Conservation (phyloP, 106 monocot species). For the Allium cepa region DNA sequence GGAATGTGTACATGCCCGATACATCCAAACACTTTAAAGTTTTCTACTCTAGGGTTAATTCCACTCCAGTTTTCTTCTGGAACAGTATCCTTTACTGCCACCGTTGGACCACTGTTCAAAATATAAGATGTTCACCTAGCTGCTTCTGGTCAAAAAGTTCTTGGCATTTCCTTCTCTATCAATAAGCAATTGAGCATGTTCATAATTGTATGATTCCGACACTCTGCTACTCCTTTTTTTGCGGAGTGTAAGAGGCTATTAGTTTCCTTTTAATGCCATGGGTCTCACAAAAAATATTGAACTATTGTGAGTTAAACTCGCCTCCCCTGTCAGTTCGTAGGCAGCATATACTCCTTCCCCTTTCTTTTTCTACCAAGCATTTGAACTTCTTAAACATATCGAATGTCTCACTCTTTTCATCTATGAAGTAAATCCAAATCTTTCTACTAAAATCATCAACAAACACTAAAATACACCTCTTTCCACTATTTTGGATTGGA, state of each 20-base stretch:
- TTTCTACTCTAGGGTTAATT: neutral
- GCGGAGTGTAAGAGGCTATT: neutral
- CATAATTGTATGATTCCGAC: neutral
- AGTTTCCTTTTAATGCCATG: neutral
- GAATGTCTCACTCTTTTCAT: too few species aligned
- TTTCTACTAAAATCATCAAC: neutral
- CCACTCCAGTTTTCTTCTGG: neutral
- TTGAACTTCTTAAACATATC: too few species aligned
- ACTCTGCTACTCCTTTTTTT: constrained; percentile 1
- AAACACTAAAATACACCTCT: neutral
- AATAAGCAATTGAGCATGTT: neutral
- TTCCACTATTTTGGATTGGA: neutral
- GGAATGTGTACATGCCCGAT: neutral
- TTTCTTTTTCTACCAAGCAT: too few species aligned
- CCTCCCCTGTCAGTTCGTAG: too few species aligned
- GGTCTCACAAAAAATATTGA: neutral
- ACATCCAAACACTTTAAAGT: constrained; percentile 1
- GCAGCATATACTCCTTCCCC: too few species aligned
- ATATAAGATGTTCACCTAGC: neutral
- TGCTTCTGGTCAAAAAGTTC: neutral
- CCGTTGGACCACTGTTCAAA: neutral
- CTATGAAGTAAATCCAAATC: neutral
- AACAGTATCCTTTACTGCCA: neutral
- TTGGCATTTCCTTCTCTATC: neutral
- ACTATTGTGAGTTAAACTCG: too few species aligned